These are phyloP conservation scores for Pachysandra terminalis DNA, from an alignment of 164 flowering plant genomes.

Conservation along the genomic window DNA sequence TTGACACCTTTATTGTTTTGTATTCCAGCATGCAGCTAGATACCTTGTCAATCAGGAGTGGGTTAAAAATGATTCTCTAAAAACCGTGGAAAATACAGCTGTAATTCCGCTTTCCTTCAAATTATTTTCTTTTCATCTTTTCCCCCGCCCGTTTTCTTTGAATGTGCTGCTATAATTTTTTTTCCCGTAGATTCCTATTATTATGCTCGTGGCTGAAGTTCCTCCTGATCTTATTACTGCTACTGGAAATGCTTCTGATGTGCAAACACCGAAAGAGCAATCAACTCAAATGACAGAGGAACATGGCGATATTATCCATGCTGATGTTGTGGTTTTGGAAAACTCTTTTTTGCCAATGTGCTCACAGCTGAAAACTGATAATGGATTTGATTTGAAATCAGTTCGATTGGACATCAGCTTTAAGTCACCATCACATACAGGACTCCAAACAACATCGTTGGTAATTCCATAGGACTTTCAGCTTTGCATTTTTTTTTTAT, in stretches of 20 bases:
- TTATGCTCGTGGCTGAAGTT: conserved; percentile 95
- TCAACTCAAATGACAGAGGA: conserved; percentile 27
- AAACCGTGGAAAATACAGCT: conserved; percentile 97
- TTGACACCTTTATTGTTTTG: conserved; percentile 12
- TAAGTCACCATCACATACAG: conserved; percentile 91
- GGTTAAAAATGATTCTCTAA: conserved; percentile 92
- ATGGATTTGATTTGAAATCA: conserved; percentile 40
- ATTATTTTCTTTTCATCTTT: neutral
- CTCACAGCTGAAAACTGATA: conserved; percentile 23
- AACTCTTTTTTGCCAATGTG: conserved; percentile 33
- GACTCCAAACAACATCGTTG: conserved; percentile 90
- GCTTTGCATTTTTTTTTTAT: no score
- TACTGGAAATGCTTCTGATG: conserved; percentile 30
- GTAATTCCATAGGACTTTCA: conserved; percentile 33
- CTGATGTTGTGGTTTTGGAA: conserved; percentile 32
- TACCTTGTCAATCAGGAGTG: conserved; percentile 98
- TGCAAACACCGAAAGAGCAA: conserved; percentile 42
- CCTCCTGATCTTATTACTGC: conserved; percentile 58
- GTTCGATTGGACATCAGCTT: conserved; percentile 96
- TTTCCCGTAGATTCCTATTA: conserved; percentile 83
- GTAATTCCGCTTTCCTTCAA: conserved; percentile 37
- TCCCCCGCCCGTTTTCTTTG: conserved; percentile 9
- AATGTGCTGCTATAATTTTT: neutral
- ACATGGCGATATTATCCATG: conserved; percentile 21
- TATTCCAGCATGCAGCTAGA: conserved; percentile 93